Base-by-base conservation (phyloP, 495 filamentous ascomycete genomes). In the Hypoxylon fuscum region DNA sequence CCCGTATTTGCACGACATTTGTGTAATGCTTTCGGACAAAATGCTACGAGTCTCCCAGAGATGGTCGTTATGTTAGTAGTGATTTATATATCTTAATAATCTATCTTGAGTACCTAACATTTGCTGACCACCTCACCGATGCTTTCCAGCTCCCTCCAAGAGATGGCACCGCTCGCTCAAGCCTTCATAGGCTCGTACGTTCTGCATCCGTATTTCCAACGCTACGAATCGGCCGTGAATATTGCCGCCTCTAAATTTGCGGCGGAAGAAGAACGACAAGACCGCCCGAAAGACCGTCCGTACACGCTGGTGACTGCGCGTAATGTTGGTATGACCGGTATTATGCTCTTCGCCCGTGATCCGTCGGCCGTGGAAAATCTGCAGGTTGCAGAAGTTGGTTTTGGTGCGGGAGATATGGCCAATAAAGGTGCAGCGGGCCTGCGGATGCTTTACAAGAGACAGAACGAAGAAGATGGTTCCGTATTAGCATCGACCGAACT, bases 351-450 rank as follows among this genome's bases (percentile, higher is more conserved):
- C 69, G 79, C 83, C 25, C 84, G 87, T 25, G 74, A 89, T 12
- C 76, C 79, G 0, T 64, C 76, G 8, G 74, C 77, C 12, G 76
- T 97, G 23, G 71, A 77, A 10, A 79, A 82, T 68, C 74, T 92
- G 3, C 83, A 90, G 51, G 85, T 83, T 10, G 90, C 87, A 2
- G 90, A 88, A 22, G 87, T 92, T 1, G 93, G 95, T 2, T 85
- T 96, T 31, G 95, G 95, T 1, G 45, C 93, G 2, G 85, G 85
- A 50, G 87, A 90, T 27, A 95, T 97, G 91, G 93, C 92, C 3
- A 97, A 97, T 68, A 98, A 98, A 70, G 95, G 93, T 20, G 93
- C 92, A 6, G 91, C 95, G 5, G 95, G 90, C 0, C 79, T 93
- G 25, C 78, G 91, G 27, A 69, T 96, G 47, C 82, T 81, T 1